These are phyloP conservation scores for Ophiocordyceps polyrhachis-furcata DNA, from an alignment of 2,329 filamentous ascomycete species.

Conservation along the genomic window DNA sequence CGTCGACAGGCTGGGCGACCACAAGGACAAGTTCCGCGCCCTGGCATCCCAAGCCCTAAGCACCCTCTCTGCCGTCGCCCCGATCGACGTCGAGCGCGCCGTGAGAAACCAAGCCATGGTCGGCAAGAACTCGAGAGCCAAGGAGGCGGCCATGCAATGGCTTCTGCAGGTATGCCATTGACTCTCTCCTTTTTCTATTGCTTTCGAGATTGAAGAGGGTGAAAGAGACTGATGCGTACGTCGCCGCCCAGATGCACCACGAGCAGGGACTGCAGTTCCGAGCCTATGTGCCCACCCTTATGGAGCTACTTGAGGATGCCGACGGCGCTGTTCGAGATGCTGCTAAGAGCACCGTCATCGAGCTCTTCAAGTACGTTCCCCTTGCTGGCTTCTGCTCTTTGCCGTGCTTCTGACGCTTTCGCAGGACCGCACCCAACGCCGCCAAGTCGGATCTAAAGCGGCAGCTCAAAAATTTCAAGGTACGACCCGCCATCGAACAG, in stretches of 20 bases:
- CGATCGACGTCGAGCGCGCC: conserved; percentile 58
- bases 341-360: conserved; percentile 67
- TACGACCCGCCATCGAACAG: conserved; percentile 69
- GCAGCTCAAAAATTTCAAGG: conserved; percentile 67
- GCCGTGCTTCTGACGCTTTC: background rate
- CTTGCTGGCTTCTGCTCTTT: background rate
- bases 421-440: conserved; percentile 54
- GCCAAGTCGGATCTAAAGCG: conserved; percentile 81
- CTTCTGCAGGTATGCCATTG: conserved; percentile 43
- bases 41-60: conserved; percentile 57
- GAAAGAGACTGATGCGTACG: background rate
- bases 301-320: conserved; percentile 77
- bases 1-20: conserved; percentile 71
- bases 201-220: background rate
- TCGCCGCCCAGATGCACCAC: conserved; percentile 50
- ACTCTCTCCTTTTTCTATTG: background rate
- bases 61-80: conserved; percentile 55
- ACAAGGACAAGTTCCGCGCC: conserved; percentile 65
- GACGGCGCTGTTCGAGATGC: conserved; percentile 73
- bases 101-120: conserved; percentile 62
- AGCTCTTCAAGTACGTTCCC: conserved; percentile 56
- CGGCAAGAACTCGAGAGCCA: conserved; percentile 66
- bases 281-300: conserved; percentile 61
- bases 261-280: conserved; percentile 67
- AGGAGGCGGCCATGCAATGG: conserved; percentile 75